These are phyloP conservation scores for Prunus persica DNA, from an alignment of 306 rosid species.

Conservation along the genomic window DNA sequence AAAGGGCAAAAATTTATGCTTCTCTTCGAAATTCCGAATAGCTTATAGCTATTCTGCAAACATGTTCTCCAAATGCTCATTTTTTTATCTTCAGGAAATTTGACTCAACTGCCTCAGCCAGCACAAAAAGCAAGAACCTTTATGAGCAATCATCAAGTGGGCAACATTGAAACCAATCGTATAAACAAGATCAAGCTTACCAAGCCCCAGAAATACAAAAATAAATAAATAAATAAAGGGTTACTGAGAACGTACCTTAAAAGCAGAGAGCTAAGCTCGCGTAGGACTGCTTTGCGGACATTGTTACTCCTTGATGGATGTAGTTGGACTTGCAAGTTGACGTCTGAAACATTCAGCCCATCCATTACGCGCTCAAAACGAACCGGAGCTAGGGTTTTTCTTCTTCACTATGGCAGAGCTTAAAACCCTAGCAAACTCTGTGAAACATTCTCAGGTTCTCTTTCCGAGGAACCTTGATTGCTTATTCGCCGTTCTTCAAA, in stretches of 20 bases:
- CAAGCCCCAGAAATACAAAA: background rate
- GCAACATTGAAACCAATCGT: background rate
- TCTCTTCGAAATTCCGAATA: background rate
- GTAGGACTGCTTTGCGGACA: slow-evolving; percentile 24
- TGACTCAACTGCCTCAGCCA: background rate
- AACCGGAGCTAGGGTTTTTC: background rate
- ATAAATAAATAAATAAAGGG: background rate
- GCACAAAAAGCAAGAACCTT: background rate
- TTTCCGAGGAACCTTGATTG: background rate
- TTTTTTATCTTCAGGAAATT: background rate
- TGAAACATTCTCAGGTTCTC: background rate
- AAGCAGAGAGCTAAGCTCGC: slow-evolving; percentile 10
- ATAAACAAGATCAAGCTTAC: background rate
- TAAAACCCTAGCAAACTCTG: background rate
- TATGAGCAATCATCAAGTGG: background rate
- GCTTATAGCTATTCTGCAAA: background rate
- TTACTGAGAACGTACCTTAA: slow-evolving; percentile 38
- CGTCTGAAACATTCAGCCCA: slow-evolving; percentile 67
- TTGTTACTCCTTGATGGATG: slow-evolving; percentile 61
- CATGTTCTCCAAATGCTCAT: background rate
- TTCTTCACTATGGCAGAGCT: background rate
- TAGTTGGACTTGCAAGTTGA: slow-evolving; percentile 47
- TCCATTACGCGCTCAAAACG: slow-evolving; percentile 46
- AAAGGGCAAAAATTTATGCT: background rate
- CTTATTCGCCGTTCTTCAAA: background rate